Evolutionary conservation across 2,329 filamentous ascomycete genomes (phyloP), one percentile per base, ranked within the genome.

Genomic region (Xylaria sp.): DNA sequence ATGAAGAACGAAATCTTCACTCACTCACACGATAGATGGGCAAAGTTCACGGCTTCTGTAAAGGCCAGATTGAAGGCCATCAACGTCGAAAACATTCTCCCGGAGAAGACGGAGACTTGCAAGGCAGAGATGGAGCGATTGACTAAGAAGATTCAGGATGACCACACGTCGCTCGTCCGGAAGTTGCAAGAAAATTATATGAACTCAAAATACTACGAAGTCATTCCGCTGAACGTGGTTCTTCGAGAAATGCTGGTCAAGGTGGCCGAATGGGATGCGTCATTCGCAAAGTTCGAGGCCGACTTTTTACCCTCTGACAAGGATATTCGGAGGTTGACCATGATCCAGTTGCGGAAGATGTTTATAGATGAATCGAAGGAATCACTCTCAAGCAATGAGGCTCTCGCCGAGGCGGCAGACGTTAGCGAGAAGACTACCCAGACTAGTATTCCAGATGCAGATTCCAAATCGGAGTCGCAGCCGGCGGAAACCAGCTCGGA

Each of bases 281-380:
- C 86, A 0, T 99, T 99, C 74, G 81, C 86, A 51, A 89, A 94
- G 50, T 97, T 99, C 55, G 95, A 99, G 69, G 85, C 87, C 40
- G 90, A 96, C 64, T 99, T 93, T 74, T 88, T 99, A 65, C 93
- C 89, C 87, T 68, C 93, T 0, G 95, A 99, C 71, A 97, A 96
- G 67, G 94, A 99, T 74, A 96, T 99, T 66, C 85, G 92, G 58
- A 87, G 94, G 65, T 78, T 99, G 56, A 96, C 94, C 11, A 91
- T 93, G 54, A 81, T 97, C 57, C 95, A 99, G 69, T 78, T 99
- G 52, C 93, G 90, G 69, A 96, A 95, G 70, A 90, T 99, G 70
- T 99, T 99, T 68, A 85, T 93, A 7, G 92, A 97, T 64, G 91
- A 92, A 59, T 92, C 91, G 2, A 88, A 89, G 54, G 87, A 91